phyloP scores from a whole-genome alignment of 768 basidiomycete species.

The Suillus subaureus region DNA sequence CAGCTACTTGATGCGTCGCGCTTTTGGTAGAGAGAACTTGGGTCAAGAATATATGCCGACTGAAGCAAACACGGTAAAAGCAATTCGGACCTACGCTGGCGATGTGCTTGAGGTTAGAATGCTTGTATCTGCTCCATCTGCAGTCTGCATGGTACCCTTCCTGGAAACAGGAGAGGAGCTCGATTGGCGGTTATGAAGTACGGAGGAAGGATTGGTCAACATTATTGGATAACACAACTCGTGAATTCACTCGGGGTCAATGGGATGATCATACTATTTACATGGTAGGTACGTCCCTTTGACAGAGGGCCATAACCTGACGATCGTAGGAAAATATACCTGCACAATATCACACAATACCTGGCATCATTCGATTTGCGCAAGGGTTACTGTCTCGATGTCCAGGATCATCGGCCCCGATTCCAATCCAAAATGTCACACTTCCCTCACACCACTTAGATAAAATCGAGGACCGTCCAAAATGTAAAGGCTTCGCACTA shows the following conservation, averaged over 20 bases:
- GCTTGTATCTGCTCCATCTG: conserved; percentile 47
- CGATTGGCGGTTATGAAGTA: conserved; percentile 64
- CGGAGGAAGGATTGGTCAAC: conserved; percentile 51
- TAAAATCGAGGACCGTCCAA: conserved; percentile 51
- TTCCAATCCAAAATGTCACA: conserved; percentile 51
- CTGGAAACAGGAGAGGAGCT: conserved; percentile 30
- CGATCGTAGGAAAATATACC: conserved; percentile 70
- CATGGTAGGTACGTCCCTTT: conserved; percentile 43
- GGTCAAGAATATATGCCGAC: conserved; percentile 18
- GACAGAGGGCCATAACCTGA: conserved; percentile 8
- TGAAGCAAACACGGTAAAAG: conserved; percentile 58
- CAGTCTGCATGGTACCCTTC: conserved; percentile 40
- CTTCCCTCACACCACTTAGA: conserved; percentile 70
- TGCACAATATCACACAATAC: conserved; percentile 47
- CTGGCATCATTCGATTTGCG: conserved; percentile 52
- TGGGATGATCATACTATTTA: conserved; percentile 74
- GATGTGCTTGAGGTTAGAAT: conserved; percentile 63
- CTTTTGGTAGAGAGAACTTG: conserved; percentile 29
- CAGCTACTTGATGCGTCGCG: conserved; percentile 48
- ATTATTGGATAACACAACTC: conserved; percentile 22
- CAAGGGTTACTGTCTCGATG: conserved; percentile 33
- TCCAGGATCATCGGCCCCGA: conserved; percentile 1
- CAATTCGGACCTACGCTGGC: conserved; percentile 52
- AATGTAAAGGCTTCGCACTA: conserved; percentile 78
- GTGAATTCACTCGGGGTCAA: conserved; percentile 39